Conservation (phyloP, 495 filamentous ascomycete species). For the Pyronema omphalodes region DNA sequence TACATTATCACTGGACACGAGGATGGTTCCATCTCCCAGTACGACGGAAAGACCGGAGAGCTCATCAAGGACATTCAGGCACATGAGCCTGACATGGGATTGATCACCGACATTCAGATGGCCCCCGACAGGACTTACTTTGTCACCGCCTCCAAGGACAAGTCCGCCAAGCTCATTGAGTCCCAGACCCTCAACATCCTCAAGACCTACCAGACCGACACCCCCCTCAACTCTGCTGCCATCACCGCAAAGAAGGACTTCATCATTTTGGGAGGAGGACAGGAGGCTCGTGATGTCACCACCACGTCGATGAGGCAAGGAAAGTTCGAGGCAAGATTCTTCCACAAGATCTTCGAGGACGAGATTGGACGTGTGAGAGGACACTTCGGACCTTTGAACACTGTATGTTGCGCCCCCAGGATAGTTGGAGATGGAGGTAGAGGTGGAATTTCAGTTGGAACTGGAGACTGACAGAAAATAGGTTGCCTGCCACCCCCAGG, state of each 20-base stretch:
- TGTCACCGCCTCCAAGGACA: conserved; percentile 94
- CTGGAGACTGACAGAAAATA: conserved; percentile 2
- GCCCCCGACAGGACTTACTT: conserved; percentile 86
- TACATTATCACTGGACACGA: conserved; percentile 97
- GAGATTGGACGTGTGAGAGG: conserved; percentile 93
- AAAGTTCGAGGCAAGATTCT: conserved; percentile 97
- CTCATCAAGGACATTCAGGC: conserved; percentile 56
- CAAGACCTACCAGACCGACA: conserved; percentile 82
- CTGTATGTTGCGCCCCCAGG: conserved; percentile 15
- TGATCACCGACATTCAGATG: conserved; percentile 88
- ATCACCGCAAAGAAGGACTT: conserved; percentile 92
- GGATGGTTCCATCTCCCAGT: conserved; percentile 84
- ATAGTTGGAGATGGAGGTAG: too few species aligned
- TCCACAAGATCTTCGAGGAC: conserved; percentile 97
- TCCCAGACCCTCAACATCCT: conserved; percentile 69
- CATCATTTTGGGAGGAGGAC: conserved; percentile 90
- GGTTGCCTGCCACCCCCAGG: conserved; percentile 73
- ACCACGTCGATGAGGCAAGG: conserved; percentile 82
- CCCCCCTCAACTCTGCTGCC: conserved; percentile 85
- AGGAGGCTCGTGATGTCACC: conserved; percentile 99
- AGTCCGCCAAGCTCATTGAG: conserved; percentile 80
- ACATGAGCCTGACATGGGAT: conserved; percentile 60
- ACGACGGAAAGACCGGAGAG: conserved; percentile 81
- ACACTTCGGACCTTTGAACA: conserved; percentile 89
- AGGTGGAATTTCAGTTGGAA: not conserved